Conservation (phyloP, 2,329 filamentous ascomycete genomes). For the Scolecobasidium constrictum region DNA sequence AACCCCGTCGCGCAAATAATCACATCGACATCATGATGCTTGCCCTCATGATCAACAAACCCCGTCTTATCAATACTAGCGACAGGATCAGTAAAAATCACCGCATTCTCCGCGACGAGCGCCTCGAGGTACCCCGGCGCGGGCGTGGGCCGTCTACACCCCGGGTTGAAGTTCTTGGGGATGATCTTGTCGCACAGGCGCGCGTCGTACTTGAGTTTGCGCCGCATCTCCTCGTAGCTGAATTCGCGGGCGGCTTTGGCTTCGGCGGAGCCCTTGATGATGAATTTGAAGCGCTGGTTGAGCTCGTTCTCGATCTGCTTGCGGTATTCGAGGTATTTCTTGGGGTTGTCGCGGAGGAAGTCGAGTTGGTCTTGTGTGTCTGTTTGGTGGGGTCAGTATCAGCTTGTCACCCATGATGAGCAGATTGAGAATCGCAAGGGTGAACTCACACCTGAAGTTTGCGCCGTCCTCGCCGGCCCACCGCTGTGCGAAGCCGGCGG, state of each 20-base stretch:
- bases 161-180: constrained; percentile 32
- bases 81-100: constrained; percentile 23
- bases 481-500: constrained; percentile 35
- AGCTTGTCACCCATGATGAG: background rate
- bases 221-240: constrained; percentile 27
- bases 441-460: constrained; percentile 33
- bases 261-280: constrained; percentile 38
- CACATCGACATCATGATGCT: constrained; percentile 21
- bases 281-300: constrained; percentile 43
- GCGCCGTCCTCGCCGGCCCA: constrained; percentile 35
- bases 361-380: constrained; percentile 29
- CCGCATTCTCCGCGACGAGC: constrained; percentile 21
- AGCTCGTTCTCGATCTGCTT: constrained; percentile 39
- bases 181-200: constrained; percentile 33
- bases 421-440: background rate
- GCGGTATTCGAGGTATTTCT: constrained; percentile 35
- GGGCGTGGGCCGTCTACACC: constrained; percentile 31
- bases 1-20: constrained; percentile 29
- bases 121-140: constrained; percentile 33
- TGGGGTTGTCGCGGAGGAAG: constrained; percentile 28
- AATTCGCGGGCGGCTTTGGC: constrained; percentile 31
- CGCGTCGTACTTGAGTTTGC: constrained; percentile 27
- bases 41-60: constrained; percentile 21
- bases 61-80: constrained; percentile 19
- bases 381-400: constrained; percentile 1